These are phyloP conservation scores for Emmonsia crescens DNA, from an alignment of 2,329 filamentous ascomycete genomes.

Conservation along the genomic window DNA sequence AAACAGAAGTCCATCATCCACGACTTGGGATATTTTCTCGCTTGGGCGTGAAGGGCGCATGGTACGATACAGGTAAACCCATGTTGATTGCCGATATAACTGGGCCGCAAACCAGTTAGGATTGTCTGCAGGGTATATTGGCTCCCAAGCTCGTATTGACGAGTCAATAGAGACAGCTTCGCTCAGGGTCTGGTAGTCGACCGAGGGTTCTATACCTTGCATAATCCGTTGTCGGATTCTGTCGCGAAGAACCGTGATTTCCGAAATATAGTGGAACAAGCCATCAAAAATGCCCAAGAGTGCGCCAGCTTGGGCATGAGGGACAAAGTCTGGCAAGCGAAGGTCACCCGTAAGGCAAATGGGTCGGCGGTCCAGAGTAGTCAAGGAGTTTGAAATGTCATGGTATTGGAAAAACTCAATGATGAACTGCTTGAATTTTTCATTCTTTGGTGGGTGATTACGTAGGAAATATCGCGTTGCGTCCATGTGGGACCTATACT, in stretches of 20 bases:
- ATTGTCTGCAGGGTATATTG: constrained; percentile 42
- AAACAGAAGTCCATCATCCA: constrained; percentile 48
- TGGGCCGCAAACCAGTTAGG: constrained; percentile 47
- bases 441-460: constrained; percentile 48
- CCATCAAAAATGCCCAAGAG: constrained; percentile 74
- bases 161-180: constrained; percentile 65
- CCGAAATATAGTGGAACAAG: constrained; percentile 64
- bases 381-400: constrained; percentile 49
- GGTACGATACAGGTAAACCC: constrained; percentile 53
- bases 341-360: constrained; percentile 45
- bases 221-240: constrained; percentile 58
- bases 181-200: constrained; percentile 63
- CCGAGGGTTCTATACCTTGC: constrained; percentile 51
- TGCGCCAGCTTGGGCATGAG: constrained; percentile 45
- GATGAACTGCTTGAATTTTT: constrained; percentile 61
- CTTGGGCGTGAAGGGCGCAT: constrained; percentile 47
- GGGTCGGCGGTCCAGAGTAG: constrained; percentile 43
- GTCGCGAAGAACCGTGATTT: constrained; percentile 68
- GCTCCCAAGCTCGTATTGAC: constrained; percentile 63
- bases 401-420: constrained; percentile 79
- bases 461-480: constrained; percentile 64
- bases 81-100: constrained; percentile 51
- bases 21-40: constrained; percentile 45
- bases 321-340: constrained; percentile 43
- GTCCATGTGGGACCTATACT: constrained; percentile 69